Evolutionary conservation across 2,329 filamentous ascomycete genomes (phyloP).

Genomic region (Fusarium tjaetaba): DNA sequence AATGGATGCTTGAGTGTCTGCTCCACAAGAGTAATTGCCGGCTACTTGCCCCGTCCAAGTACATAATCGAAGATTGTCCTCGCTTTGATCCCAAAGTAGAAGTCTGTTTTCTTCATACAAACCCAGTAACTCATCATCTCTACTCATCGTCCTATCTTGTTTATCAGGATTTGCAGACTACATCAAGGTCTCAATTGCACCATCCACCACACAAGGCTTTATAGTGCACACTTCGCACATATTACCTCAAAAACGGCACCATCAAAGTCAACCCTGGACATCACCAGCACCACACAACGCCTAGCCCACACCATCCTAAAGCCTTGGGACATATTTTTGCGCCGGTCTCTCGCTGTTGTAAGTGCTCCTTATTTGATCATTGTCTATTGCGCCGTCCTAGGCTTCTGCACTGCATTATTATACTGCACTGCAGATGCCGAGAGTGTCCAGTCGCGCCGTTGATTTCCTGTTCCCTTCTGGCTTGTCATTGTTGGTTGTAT

Average conservation of each 20-base stretch:
- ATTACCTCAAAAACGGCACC: constrained; percentile 8
- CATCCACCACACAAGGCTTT: background rate
- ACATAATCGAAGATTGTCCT: constrained; percentile 46
- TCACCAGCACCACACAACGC: constrained; percentile 28
- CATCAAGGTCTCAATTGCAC: constrained; percentile 29
- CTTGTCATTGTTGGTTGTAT: constrained; percentile 19
- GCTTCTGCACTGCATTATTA: constrained; percentile 11
- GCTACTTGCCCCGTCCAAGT: constrained; percentile 37
- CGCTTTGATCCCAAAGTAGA: constrained; percentile 41
- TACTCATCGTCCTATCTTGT: constrained; percentile 20
- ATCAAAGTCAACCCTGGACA: constrained; percentile 16
- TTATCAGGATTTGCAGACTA: constrained; percentile 20
- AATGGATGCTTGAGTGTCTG: constrained; percentile 22
- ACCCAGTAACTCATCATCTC: constrained; percentile 18
- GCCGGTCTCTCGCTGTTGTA: constrained; percentile 16
- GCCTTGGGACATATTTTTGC: constrained; percentile 1
- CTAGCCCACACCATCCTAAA: constrained; percentile 32
- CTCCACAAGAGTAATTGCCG: constrained; percentile 38
- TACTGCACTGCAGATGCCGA: constrained; percentile 3
- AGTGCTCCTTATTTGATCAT: constrained; percentile 27
- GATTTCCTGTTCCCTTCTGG: constrained; percentile 7
- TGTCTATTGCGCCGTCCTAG: constrained; percentile 20
- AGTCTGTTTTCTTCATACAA: constrained; percentile 37
- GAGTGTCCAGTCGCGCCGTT: constrained; percentile 24
- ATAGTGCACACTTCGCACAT: background rate